Evolutionary conservation across 495 filamentous ascomycete genomes (phyloP), one percentile per base, ranked within the genome.

Genomic region (Hypoxylon fragiforme): DNA sequence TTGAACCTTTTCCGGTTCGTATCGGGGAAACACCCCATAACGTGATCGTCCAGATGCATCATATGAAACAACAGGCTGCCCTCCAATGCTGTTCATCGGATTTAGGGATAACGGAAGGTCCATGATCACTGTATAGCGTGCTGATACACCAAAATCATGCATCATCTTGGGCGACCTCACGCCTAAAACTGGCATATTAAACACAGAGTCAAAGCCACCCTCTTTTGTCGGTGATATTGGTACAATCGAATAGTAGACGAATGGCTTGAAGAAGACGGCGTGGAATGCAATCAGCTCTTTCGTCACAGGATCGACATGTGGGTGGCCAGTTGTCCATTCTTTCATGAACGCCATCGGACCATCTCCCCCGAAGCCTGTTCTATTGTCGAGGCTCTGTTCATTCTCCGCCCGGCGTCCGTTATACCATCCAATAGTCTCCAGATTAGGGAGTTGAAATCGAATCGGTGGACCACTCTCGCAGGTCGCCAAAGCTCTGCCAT

Each of bases 271-370:
- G 46, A 85, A 82, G 15, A 76, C 80, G 14, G 79, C 76, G 51
- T 87, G 85, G 55, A 84, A 85, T 1, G 85, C 74, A 11, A 88
- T 70, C 41, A 88, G 70, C 50, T 88, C 85, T 31, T 74, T 74
- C 3, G 82, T 86, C 3, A 57, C 51, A 2, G 74, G 78, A 63
- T 87, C 84, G 48, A 85, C 72, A 57, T 79, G 78, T 31, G 84
- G 85, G 72, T 88, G 85, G 8, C 80, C 83, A 1, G 85, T 87
- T 5, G 82, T 84, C 83, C 83, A 87, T 67, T 86, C 83, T 60
- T 74, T 79, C 70, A 85, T 78, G 56, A 80, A 85, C 20, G 74
- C 71, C 11, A 81, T 47, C 2, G 77, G 35, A 0, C 82, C 81
- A 9, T 59, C 54, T 13, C 81, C 79, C 31, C 81, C 81, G 53